These are phyloP conservation scores for Actinomucor elegans DNA, from an alignment of 371 early-diverging fungal species.

Conservation along the genomic window DNA sequence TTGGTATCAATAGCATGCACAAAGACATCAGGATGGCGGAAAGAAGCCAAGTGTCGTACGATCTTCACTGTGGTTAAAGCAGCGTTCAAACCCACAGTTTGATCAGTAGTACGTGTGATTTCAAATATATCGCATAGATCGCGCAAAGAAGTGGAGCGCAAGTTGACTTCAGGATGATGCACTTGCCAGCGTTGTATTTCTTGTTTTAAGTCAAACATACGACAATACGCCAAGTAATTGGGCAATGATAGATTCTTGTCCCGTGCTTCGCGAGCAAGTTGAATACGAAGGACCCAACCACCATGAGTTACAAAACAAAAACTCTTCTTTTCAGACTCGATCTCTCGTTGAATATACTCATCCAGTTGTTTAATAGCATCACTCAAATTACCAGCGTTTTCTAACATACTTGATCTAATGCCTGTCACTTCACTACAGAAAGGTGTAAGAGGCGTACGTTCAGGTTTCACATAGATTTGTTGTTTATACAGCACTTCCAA, in stretches of 20 bases:
- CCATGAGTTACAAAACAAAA: slow-evolving; percentile 81
- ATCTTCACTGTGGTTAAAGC: slow-evolving; percentile 64
- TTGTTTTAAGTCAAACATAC: slow-evolving; percentile 75
- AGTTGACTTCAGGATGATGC: slow-evolving; percentile 60
- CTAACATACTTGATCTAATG: slow-evolving; percentile 57
- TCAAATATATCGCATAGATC: slow-evolving; percentile 65
- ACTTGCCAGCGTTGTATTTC: slow-evolving; percentile 70
- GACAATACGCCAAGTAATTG: slow-evolving; percentile 53
- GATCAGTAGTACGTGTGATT: slow-evolving; percentile 39
- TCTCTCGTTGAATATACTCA: slow-evolving; percentile 55
- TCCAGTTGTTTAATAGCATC: slow-evolving; percentile 64
- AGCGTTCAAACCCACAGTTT: slow-evolving; percentile 61
- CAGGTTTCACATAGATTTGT: slow-evolving; percentile 67
- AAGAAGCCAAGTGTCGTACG: slow-evolving; percentile 51
- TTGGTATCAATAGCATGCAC: slow-evolving; percentile 67
- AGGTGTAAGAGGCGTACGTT: slow-evolving; percentile 60
- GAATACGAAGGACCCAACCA: slow-evolving; percentile 73
- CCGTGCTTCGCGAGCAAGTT: slow-evolving; percentile 69
- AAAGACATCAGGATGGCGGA: slow-evolving; percentile 62
- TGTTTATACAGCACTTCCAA: slow-evolving; percentile 58
- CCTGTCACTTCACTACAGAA: slow-evolving; percentile 71
- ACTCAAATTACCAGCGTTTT: slow-evolving; percentile 55
- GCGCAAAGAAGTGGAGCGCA: slow-evolving; percentile 58
- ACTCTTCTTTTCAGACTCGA: slow-evolving; percentile 53
- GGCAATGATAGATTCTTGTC: slow-evolving; percentile 70